Evolutionary conservation across 371 early-diverging fungal species (phyloP).

Genomic region (Mycotypha africana): DNA sequence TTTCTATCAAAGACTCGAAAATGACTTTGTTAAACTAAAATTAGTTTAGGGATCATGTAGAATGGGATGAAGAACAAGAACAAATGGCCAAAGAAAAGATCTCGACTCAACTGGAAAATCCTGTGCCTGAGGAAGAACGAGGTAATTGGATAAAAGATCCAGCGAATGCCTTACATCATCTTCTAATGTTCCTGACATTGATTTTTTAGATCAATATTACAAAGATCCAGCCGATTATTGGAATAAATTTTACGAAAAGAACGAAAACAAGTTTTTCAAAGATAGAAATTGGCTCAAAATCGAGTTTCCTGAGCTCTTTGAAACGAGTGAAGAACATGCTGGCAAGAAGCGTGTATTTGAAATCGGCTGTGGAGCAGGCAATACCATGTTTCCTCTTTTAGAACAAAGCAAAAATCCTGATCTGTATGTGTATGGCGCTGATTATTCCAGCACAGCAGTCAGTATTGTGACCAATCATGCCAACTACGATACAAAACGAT

Average conservation of each 20-base stretch:
- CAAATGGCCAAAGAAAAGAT: slow-evolving; percentile 40
- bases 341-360: slow-evolving; percentile 61
- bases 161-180: too few species aligned
- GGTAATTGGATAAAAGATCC: slow-evolving; percentile 19
- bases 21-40: neutral
- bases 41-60: slow-evolving; percentile 69
- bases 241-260: slow-evolving; percentile 86
- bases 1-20: neutral
- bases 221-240: slow-evolving; percentile 40
- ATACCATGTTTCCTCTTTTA: slow-evolving; percentile 88
- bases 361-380: slow-evolving; percentile 96
- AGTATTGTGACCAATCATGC: slow-evolving; percentile 63
- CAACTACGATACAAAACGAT: slow-evolving; percentile 53
- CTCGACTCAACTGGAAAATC: slow-evolving; percentile 26
- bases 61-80: slow-evolving; percentile 75
- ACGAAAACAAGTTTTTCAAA: slow-evolving; percentile 92
- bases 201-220: slow-evolving; percentile 37
- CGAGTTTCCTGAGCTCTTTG: slow-evolving; percentile 83
- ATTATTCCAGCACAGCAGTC: slow-evolving; percentile 76
- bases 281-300: slow-evolving; percentile 91
- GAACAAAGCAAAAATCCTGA: slow-evolving; percentile 60
- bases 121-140: slow-evolving; percentile 44
- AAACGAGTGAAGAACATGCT: slow-evolving; percentile 25
- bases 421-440: slow-evolving; percentile 74
- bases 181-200: too few species aligned